These are phyloP conservation scores for Dovyalis caffra DNA, from an alignment of 345 rosid species.

Conservation along the genomic window DNA sequence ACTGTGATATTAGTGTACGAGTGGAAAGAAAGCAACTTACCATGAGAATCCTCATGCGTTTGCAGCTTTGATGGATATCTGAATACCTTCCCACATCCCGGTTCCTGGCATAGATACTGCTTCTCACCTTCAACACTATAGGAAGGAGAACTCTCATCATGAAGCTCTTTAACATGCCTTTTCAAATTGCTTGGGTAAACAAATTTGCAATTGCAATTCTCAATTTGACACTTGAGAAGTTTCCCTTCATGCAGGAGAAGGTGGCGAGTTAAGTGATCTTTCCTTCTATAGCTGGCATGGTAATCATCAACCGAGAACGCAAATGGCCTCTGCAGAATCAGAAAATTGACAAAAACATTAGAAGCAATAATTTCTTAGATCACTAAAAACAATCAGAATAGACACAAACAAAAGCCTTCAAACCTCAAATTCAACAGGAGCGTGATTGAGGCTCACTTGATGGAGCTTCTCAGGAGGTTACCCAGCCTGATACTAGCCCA, in stretches of 20 bases:
- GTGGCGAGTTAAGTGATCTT: constrained; percentile 89
- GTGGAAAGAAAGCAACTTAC: constrained; percentile 29
- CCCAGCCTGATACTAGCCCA: constrained; percentile 99
- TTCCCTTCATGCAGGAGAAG: constrained; percentile 66
- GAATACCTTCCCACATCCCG: constrained; percentile 81
- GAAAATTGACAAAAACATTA: background rate
- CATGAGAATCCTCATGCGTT: constrained; percentile 80
- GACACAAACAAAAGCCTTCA: constrained; percentile 5
- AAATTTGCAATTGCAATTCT: constrained; percentile 53
- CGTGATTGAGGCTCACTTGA: constrained; percentile 92
- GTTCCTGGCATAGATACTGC: constrained; percentile 57
- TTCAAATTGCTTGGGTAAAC: constrained; percentile 50
- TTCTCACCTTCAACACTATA: constrained; percentile 19
- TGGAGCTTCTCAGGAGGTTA: constrained; percentile 99
- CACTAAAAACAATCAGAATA: background rate
- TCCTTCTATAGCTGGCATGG: constrained; percentile 69
- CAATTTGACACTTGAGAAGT: constrained; percentile 63
- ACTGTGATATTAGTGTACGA: background rate
- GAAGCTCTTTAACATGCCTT: constrained; percentile 59
- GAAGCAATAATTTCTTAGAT: background rate
- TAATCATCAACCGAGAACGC: constrained; percentile 64
- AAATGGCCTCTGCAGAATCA: constrained; percentile 63
- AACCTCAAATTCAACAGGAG: constrained; percentile 42
- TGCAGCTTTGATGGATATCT: constrained; percentile 53
- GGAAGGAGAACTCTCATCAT: constrained; percentile 29